A percentile compares a stretch with the other conserved stretches of the same genome.
Conservation (phyloP, 495 filamentous ascomycete genomes). For the Ramalina peruviana region DNA sequence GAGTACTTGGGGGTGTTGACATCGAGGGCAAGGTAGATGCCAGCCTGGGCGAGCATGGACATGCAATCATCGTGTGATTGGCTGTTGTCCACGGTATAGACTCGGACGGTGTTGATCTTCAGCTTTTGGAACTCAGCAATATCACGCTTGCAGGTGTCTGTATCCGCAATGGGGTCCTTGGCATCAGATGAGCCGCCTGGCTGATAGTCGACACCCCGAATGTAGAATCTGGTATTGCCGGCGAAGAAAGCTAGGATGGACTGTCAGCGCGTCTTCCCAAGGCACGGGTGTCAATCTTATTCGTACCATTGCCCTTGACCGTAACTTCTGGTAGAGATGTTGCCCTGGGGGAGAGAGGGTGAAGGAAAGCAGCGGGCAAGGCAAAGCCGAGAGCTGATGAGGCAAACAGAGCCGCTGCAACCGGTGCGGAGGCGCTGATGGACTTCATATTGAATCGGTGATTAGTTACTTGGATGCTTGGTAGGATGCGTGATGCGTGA, state of each 20-base stretch:
- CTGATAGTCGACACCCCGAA: slow-evolving; percentile 92
- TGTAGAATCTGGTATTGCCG: slow-evolving; percentile 72
- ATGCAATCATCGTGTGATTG: slow-evolving; percentile 74
- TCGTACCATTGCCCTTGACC: slow-evolving; percentile 33
- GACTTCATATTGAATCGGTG: slow-evolving; percentile 12
- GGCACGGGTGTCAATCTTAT: background rate
- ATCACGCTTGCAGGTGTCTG: slow-evolving; percentile 61
- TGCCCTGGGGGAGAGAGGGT: slow-evolving; percentile 8
- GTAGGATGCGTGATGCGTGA: background rate
- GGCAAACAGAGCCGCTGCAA: slow-evolving; percentile 14
- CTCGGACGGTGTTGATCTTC: slow-evolving; percentile 80
- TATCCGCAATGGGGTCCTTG: slow-evolving; percentile 66
- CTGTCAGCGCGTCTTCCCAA: slow-evolving; percentile 13
- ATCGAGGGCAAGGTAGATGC: slow-evolving; percentile 86
- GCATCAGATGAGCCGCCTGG: slow-evolving; percentile 75
- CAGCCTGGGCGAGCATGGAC: slow-evolving; percentile 62
- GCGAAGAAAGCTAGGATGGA: slow-evolving; percentile 62
- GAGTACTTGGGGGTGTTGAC: slow-evolving; percentile 69
- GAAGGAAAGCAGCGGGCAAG: slow-evolving; percentile 9
- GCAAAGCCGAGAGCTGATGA: slow-evolving; percentile 10
- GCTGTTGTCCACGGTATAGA: slow-evolving; percentile 89
- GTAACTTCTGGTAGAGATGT: slow-evolving; percentile 23
- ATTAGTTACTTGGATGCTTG: too few species aligned
- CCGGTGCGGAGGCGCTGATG: slow-evolving; percentile 7
- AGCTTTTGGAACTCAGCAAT: slow-evolving; percentile 71